Conservation (phyloP, 2,329 filamentous ascomycete species). For the Madurella mycetomatis region DNA sequence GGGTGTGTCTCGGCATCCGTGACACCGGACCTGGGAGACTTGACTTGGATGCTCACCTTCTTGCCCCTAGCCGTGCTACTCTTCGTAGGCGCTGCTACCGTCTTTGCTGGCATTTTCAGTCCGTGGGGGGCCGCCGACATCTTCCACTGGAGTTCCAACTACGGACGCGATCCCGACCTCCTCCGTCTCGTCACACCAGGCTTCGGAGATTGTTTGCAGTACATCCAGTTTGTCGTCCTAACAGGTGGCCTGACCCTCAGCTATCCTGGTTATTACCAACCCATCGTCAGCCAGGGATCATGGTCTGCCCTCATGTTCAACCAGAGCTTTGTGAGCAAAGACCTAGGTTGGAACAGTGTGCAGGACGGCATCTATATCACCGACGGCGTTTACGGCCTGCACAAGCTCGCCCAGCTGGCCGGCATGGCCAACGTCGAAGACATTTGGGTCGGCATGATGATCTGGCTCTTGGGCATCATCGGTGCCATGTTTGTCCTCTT, state of each 20-base stretch:
- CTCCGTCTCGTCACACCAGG: slow-evolving; percentile 90
- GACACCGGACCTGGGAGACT: slow-evolving; percentile 72
- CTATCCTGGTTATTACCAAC: slow-evolving; percentile 94
- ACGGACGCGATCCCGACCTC: slow-evolving; percentile 87
- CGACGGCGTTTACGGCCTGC: slow-evolving; percentile 73
- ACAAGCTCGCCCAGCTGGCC: slow-evolving; percentile 72
- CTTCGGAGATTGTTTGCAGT: slow-evolving; percentile 94
- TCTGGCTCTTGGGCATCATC: slow-evolving; percentile 81
- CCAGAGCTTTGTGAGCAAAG: slow-evolving; percentile 73
- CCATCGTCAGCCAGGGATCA: slow-evolving; percentile 76
- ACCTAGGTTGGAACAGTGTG: slow-evolving; percentile 60
- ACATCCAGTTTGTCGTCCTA: slow-evolving; percentile 87
- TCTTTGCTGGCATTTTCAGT: slow-evolving; percentile 80
- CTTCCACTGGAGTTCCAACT: slow-evolving; percentile 97
- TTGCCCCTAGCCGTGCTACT: slow-evolving; percentile 74
- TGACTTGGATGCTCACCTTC: slow-evolving; percentile 68
- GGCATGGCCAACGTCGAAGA: slow-evolving; percentile 74
- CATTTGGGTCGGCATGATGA: slow-evolving; percentile 89
- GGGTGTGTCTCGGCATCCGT: slow-evolving; percentile 79
- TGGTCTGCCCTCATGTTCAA: slow-evolving; percentile 96
- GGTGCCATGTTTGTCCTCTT: slow-evolving; percentile 62
- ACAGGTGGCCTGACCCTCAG: slow-evolving; percentile 82
- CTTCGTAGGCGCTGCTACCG: slow-evolving; percentile 74
- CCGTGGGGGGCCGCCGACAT: slow-evolving; percentile 90
- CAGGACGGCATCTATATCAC: slow-evolving; percentile 83